phyloP scores from a whole-genome alignment of 1,284 basidiomycete species.

The Calocybe gambosa region DNA sequence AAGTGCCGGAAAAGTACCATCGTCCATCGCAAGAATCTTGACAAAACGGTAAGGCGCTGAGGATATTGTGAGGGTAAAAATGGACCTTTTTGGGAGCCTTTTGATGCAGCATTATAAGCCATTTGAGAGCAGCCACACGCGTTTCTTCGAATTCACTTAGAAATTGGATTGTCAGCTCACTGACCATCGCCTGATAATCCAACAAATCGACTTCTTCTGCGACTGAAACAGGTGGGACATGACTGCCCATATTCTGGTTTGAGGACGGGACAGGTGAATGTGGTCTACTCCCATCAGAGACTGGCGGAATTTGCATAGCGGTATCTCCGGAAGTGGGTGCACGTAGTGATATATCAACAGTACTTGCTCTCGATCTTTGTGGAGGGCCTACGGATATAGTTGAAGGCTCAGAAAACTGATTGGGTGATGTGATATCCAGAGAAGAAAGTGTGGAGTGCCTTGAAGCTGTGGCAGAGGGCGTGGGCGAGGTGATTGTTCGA shows the following conservation, averaged over 20 bases:
- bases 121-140: conserved; percentile 91
- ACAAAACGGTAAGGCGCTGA: background rate
- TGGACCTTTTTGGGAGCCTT: conserved; percentile 90
- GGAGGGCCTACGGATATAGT: conserved; percentile 10
- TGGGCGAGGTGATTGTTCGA: conserved; percentile 46
- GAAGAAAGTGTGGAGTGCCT: conserved; percentile 42
- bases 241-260: conserved; percentile 32
- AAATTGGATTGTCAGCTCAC: conserved; percentile 89
- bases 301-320: conserved; percentile 12
- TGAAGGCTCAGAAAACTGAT: conserved; percentile 29
- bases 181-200: conserved; percentile 90
- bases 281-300: conserved; percentile 38
- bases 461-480: conserved; percentile 36
- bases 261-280: conserved; percentile 47
- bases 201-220: conserved; percentile 73
- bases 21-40: conserved; percentile 92
- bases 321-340: conserved; percentile 17
- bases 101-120: conserved; percentile 98
- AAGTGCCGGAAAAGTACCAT: conserved; percentile 92
- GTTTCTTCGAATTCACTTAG: conserved; percentile 96
- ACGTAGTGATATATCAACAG: conserved; percentile 22
- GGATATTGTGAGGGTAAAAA: background rate
- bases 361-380: conserved; percentile 24
- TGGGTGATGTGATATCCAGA: conserved; percentile 40
- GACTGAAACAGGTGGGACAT: conserved; percentile 19